Percentiles rank a stretch among this genome's conserved stretches.
Conservation (phyloP, 768 basidiomycete species). For the Gautieria morchelliformis region DNA sequence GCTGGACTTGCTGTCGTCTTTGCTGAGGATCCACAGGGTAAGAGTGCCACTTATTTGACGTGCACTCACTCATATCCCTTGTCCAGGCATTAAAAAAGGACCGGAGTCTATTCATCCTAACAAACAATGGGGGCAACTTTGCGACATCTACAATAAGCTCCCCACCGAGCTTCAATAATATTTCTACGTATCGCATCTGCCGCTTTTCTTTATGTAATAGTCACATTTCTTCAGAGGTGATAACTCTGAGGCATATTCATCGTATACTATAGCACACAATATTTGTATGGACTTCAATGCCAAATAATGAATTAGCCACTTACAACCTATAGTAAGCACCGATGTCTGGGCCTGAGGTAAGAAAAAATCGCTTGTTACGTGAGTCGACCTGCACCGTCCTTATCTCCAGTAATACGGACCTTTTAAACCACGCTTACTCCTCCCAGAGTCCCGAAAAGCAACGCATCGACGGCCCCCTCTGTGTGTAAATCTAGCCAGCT, state of each 20-base stretch:
- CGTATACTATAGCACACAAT: too few relatives aligned
- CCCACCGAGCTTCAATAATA: not conserved
- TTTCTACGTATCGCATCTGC: not conserved
- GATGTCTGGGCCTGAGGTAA: too few relatives aligned
- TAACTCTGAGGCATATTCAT: too few relatives aligned
- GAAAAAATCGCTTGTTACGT: too few relatives aligned
- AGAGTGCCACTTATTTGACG: not conserved
- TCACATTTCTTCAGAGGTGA: too few relatives aligned
- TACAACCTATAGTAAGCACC: too few relatives aligned
- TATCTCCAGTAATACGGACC: too few relatives aligned
- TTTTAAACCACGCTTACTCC: slow-evolving; percentile 31
- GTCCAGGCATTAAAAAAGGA: slow-evolving; percentile 1
- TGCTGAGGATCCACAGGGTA: slow-evolving; percentile 22
- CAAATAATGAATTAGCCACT: too few relatives aligned
- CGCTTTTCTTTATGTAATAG: too few relatives aligned
- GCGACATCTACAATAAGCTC: slow-evolving; percentile 1
- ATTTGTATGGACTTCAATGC: too few relatives aligned
- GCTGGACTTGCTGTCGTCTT: slow-evolving; percentile 29
- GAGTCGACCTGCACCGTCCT: too few relatives aligned
- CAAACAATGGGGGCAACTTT: not conserved
- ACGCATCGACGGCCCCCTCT: slow-evolving; percentile 54
- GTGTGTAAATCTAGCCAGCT: slow-evolving; percentile 59
- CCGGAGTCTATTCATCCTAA: not conserved
- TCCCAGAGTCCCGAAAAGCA: slow-evolving; percentile 61
- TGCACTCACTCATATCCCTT: not conserved